These are phyloP conservation scores for barrel medic (Medicago truncatula) DNA, from an alignment of 306 rosid genomes.

Conservation along the genomic window MtrunA17r5.0-ANR NC_053047.1:3880001-3880500, in stretches of 20 bases:
- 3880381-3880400: neutral
- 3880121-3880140: slow-evolving; percentile 67
- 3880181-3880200: slow-evolving; percentile 76
- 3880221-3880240: slow-evolving; percentile 66
- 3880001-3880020: slow-evolving; percentile 93
- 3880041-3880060: neutral
- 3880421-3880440: no score
- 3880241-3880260: neutral
- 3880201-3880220: slow-evolving; percentile 75
- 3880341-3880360: neutral
- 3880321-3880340: neutral
- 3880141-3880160: slow-evolving; percentile 76
- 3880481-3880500: no score
- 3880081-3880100: neutral
- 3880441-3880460: no score
- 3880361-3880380: neutral
- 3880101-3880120: slow-evolving; percentile 70
- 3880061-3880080: neutral
- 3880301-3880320: neutral
- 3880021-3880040: neutral
- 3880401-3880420: no score
- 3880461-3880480: no score
- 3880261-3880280: neutral
- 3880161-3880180: slow-evolving; percentile 90
- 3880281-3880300: neutral